phyloP scores from a whole-genome alignment of 495 filamentous ascomycete species.

The Xeromyces bisporus region DNA sequence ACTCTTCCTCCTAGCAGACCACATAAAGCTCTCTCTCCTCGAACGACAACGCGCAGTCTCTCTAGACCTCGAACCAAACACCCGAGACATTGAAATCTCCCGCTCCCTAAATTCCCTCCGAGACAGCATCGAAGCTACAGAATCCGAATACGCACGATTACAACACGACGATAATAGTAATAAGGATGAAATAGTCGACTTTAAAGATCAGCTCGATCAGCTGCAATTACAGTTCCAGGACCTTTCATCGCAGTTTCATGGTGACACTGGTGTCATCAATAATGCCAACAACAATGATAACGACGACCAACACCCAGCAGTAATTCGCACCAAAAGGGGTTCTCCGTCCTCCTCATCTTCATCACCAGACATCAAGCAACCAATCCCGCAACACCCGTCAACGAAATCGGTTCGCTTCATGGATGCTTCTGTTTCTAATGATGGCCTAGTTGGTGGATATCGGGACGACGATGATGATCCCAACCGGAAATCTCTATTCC shows the following conservation, averaged over 20 bases:
- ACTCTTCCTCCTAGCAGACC: slow-evolving; percentile 37
- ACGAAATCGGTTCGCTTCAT: slow-evolving; percentile 86
- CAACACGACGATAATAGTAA: slow-evolving; percentile 40
- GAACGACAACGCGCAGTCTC: slow-evolving; percentile 83
- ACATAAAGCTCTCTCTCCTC: slow-evolving; percentile 41
- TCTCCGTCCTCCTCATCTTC: slow-evolving; percentile 2
- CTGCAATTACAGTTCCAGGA: slow-evolving; percentile 39
- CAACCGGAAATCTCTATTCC: slow-evolving; percentile 45
- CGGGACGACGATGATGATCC: slow-evolving; percentile 35
- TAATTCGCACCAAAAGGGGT: slow-evolving; percentile 41
- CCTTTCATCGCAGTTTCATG: slow-evolving; percentile 43
- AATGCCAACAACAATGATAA: slow-evolving; percentile 35
- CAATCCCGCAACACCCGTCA: slow-evolving; percentile 28
- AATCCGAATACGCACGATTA: slow-evolving; percentile 45
- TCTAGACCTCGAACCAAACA: slow-evolving; percentile 66
- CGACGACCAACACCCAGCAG: slow-evolving; percentile 47
- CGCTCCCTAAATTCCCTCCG: slow-evolving; percentile 71
- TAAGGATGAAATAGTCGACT: slow-evolving; percentile 40
- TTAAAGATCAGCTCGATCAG: slow-evolving; percentile 53
- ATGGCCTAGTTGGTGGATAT: slow-evolving; percentile 18
- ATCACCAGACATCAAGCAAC: slow-evolving; percentile 25
- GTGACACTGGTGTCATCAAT: slow-evolving; percentile 32
- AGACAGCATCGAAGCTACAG: slow-evolving; percentile 62
- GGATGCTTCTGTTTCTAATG: slow-evolving; percentile 38
- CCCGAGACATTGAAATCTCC: slow-evolving; percentile 79